Evolutionary conservation across 2,329 filamentous ascomycete genomes (phyloP), one percentile per base, ranked within the genome.

Genomic region (Diplocarpon rosae): DNA sequence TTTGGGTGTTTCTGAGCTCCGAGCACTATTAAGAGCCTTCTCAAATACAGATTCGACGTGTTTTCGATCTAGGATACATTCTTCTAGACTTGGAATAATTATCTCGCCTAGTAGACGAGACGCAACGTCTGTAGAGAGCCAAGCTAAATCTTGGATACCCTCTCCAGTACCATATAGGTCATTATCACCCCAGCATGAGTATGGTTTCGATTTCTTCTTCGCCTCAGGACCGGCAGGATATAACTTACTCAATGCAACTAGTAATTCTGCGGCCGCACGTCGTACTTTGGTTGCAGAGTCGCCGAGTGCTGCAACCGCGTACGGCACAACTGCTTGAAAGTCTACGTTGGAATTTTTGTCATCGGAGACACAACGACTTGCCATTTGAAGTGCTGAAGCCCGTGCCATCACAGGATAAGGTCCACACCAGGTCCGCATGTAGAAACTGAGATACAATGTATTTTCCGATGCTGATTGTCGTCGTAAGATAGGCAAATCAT

Each of bases 241-340:
- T 3, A 71, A 59, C 8, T 63, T 62, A 11, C 71, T 69, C 11
- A 89, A 57, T 2, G 74, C 68, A 20, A 75, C 65, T 28, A 86
- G 61, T 28, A 89, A 69, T 41, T 81, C 75, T 16, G 81, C 79
- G 15, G 88, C 84, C 40, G 85, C 79, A 50, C 80, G 78, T 36
- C 89, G 82, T 34, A 95, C 82, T 50, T 78, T 78, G 50, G 81
- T 79, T 1, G 85, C 85, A 5, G 78, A 66, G 61, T 96, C 90
- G 17, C 77, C 71, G 14, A 96, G 72, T 16, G 83, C 84, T 31
- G 75, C 70, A 37, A 95, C 66, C 28, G 82, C 69, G 64, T 94
- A 95, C 2, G 90, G 90, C n/a, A 95, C 60, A 14, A 95, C 62
- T 10, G 78, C 75, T 60, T 96, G 90, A 39, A 89, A 71, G 59